Evolutionary conservation across 257 asterid species (phyloP).

Genomic region (Lantana camara): DNA sequence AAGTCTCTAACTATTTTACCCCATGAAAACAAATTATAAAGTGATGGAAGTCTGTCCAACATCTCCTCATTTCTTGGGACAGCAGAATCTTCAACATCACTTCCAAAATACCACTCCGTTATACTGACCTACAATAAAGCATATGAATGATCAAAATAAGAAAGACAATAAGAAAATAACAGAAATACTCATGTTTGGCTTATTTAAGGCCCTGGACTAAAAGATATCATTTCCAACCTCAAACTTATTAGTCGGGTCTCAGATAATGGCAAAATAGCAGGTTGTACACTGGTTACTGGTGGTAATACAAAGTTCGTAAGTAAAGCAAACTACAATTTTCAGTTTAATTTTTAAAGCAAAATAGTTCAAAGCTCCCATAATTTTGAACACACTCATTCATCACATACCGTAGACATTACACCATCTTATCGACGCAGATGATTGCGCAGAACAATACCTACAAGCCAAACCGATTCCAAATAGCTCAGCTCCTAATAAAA

Average conservation of each 20-base stretch:
- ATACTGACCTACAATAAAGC: slow-evolving; percentile 18
- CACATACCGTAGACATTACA: too few species aligned
- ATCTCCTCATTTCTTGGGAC: slow-evolving; percentile 35
- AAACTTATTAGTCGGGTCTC: background rate
- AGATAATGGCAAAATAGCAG: too few species aligned
- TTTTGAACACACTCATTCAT: too few species aligned
- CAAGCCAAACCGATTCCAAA: background rate
- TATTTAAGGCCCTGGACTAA: background rate
- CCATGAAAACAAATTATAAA: slow-evolving; percentile 41
- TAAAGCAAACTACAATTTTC: too few species aligned
- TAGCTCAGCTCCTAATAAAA: background rate
- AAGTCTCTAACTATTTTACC: slow-evolving; percentile 26
- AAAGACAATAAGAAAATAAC: background rate
- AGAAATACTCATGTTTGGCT: background rate
- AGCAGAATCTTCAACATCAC: slow-evolving; percentile 24
- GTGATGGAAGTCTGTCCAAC: slow-evolving; percentile 33
- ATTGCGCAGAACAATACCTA: too few species aligned
- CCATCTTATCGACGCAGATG: background rate
- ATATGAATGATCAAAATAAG: background rate
- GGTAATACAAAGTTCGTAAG: too few species aligned
- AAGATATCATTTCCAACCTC: background rate
- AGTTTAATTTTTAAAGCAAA: too few species aligned
- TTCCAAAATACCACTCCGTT: slow-evolving; percentile 44
- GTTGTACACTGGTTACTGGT: too few species aligned
- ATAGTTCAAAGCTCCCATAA: too few species aligned